Base-by-base conservation (phyloP, 306 rosid genomes). In the Aeschynomene evenia region DNA sequence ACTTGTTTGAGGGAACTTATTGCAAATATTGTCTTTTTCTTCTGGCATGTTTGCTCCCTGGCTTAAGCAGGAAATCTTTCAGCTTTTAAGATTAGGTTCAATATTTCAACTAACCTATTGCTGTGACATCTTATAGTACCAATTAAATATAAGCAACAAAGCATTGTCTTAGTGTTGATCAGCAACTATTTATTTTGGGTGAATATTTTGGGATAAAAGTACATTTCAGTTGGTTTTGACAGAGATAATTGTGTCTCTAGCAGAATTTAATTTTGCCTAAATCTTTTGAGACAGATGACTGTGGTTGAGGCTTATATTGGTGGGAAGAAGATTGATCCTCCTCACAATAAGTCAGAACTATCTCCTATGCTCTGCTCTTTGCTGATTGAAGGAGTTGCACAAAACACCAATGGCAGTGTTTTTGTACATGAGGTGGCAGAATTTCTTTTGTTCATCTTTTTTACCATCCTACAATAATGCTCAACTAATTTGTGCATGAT, bases 321-420 rank as follows among this genome's bases (percentile, higher is more conserved):
- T 52, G 85, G 81, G 75, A 76, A 76, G 85, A 92, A 87, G 79
- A 72, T 83, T 48, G 79, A 55, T 68, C 70, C 73, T 70, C 73
- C 86, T 72, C 78, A 81, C 16, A 51, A 71, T 48, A 83, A 84
- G 75, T 82, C 89, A 42, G 85, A 79, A 77, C 58, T 81, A 48
- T 63, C 90, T 23, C 71, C 83, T 33, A 19, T 20, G 62, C 70
- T 81, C 46, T 59, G 74, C 18, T 84, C 96, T 67, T 50, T 89
- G 61, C 79, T 92, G 57, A 61, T 76, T 72, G 98, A 92, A 86
- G 92, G 96, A 60, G 69, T 92, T 54, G 84, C 96, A 14, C 88
- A 71, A 31, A 92, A 92, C 74, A 78, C 96, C 46, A 86, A 64
- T 80, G 98, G 98, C 49, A 71, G 86, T 81, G 91, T 92, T 39